phyloP scores from a whole-genome alignment of 192 early-diverging fungal species.

The Ramicandelaber brevisporus region DNA sequence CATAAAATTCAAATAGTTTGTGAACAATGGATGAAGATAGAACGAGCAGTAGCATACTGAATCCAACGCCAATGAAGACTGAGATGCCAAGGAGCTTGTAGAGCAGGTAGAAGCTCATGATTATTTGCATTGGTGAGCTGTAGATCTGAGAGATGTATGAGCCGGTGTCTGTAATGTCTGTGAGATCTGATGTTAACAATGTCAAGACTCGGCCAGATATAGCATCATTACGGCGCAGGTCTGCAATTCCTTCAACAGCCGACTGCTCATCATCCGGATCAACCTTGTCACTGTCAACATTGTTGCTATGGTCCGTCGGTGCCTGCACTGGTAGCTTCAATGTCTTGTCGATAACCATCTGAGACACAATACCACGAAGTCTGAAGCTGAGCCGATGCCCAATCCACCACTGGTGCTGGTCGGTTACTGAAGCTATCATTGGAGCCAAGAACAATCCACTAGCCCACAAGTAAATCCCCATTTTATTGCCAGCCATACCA shows the following conservation, averaged over 20 bases:
- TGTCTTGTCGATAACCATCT: constrained; percentile 37
- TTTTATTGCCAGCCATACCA: no score
- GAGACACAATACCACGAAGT: constrained; percentile 25
- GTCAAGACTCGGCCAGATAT: constrained; percentile 40
- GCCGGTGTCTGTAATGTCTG: constrained; percentile 23
- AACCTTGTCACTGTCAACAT: no score
- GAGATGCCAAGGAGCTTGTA: constrained; percentile 59
- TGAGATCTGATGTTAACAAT: constrained; percentile 44
- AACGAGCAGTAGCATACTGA: constrained; percentile 35
- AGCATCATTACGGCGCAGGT: constrained; percentile 7
- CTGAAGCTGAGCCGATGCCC: constrained; percentile 35
- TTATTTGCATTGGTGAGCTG: constrained; percentile 35
- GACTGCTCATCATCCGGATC: no score
- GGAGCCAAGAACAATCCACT: no score
- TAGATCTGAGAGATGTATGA: constrained; percentile 31
- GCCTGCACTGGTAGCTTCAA: constrained; percentile 24
- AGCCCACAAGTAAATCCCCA: no score
- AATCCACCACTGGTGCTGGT: no score
- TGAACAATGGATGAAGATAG: constrained; percentile 21
- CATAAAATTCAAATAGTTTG: constrained; percentile 23
- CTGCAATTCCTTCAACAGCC: constrained; percentile 14
- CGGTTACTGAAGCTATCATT: no score
- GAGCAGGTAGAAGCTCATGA: constrained; percentile 36
- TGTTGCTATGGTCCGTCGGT: no score
- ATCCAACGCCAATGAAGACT: constrained; percentile 51